Evolutionary conservation across 768 basidiomycete genomes (phyloP).

Genomic region (Lactarius hengduanensis): DNA sequence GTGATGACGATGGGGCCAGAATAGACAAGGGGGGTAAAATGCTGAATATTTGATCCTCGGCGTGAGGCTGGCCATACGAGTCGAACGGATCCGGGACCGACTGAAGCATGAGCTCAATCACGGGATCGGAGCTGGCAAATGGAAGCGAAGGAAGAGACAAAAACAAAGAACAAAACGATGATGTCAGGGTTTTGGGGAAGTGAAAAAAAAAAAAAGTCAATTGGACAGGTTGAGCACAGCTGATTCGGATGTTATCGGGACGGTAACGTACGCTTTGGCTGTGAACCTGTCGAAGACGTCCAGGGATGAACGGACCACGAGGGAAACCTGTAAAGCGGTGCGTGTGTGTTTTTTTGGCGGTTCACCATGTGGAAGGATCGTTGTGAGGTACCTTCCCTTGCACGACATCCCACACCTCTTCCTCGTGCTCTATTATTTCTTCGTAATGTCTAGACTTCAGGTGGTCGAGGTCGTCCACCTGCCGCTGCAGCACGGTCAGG

Average conservation of each 20-base stretch:
- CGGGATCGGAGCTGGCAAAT: constrained; percentile 68
- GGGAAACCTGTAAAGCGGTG: constrained; percentile 53
- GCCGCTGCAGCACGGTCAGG: constrained; percentile 72
- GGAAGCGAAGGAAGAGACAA: neutral
- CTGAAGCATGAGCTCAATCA: constrained; percentile 88
- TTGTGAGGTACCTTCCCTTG: constrained; percentile 64
- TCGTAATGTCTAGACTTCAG: constrained; percentile 84
- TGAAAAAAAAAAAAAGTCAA: constrained; percentile 15
- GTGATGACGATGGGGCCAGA: constrained; percentile 58
- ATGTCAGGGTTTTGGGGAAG: neutral
- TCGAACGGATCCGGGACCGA: constrained; percentile 92
- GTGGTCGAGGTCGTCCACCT: constrained; percentile 89
- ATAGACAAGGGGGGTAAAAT: constrained; percentile 84
- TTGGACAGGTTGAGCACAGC: neutral
- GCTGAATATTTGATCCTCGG: constrained; percentile 90
- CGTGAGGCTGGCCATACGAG: constrained; percentile 81
- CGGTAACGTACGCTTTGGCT: constrained; percentile 71
- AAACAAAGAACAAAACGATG: neutral
- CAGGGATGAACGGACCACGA: constrained; percentile 86
- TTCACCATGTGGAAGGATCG: neutral
- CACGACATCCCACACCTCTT: constrained; percentile 93
- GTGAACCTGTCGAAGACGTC: constrained; percentile 89
- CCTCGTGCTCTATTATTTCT: constrained; percentile 88
- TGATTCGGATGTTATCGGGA: neutral
- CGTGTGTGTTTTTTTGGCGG: neutral